These are phyloP conservation scores for Boletellus sp. DNA, from an alignment of 768 basidiomycete genomes.

Conservation along the genomic window DNA sequence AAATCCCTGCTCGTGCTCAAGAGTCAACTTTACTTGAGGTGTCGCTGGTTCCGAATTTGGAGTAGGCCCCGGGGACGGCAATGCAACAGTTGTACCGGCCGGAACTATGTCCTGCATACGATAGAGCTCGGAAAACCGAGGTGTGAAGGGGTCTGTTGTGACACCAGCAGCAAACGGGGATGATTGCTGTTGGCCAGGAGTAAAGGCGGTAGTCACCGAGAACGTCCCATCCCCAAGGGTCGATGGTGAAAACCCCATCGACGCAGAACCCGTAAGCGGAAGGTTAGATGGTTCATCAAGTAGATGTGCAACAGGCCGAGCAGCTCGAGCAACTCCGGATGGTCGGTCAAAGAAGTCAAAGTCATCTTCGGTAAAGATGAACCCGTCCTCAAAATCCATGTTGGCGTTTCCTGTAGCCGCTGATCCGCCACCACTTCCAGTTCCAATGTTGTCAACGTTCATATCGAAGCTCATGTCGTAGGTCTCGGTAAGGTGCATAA, in stretches of 20 bases:
- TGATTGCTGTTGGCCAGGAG: slow-evolving; percentile 28
- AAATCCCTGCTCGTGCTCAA: slow-evolving; percentile 17
- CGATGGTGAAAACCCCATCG: slow-evolving; percentile 34
- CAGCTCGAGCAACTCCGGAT: slow-evolving; percentile 25
- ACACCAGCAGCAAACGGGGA: slow-evolving; percentile 29
- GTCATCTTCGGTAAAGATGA: slow-evolving; percentile 74
- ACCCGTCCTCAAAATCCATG: slow-evolving; percentile 56
- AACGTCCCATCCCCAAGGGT: slow-evolving; percentile 29
- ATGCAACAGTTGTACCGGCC: slow-evolving; percentile 40
- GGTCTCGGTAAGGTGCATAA: slow-evolving; percentile 36
- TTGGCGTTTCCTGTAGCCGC: slow-evolving; percentile 26
- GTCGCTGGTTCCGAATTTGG: slow-evolving; percentile 50
- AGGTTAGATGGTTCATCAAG: slow-evolving; percentile 24
- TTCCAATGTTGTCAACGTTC: slow-evolving; percentile 35
- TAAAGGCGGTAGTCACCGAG: slow-evolving; percentile 16
- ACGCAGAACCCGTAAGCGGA: slow-evolving; percentile 32
- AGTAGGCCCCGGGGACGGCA: slow-evolving; percentile 51
- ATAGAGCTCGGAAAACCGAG: slow-evolving; percentile 22
- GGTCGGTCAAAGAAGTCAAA: slow-evolving; percentile 83
- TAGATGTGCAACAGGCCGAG: slow-evolving; percentile 16
- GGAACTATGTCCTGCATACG: slow-evolving; percentile 26
- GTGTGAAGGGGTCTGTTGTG: slow-evolving; percentile 17
- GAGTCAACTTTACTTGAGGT: slow-evolving; percentile 49
- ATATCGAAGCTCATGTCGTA: slow-evolving; percentile 51
- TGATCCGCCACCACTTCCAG: slow-evolving; percentile 25